Conservation (phyloP, 768 basidiomycete species). For the Wakefieldia striispora region DNA sequence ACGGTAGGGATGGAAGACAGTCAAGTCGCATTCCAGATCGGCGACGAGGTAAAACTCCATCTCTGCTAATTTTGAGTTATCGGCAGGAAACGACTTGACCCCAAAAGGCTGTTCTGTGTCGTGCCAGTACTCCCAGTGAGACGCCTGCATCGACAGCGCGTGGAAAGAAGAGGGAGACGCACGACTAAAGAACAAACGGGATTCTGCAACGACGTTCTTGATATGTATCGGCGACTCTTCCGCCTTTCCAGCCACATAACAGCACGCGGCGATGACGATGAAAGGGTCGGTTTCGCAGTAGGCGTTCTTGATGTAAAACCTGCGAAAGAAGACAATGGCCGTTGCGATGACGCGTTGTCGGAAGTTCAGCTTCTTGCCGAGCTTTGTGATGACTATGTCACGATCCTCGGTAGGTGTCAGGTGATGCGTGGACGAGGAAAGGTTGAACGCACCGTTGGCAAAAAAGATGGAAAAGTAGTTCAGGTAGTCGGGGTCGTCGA, state of each 20-base stretch:
- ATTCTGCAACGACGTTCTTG: constrained; percentile 86
- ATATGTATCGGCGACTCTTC: constrained; percentile 96
- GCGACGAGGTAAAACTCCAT: constrained; percentile 99
- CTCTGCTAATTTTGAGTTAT: constrained; percentile 91
- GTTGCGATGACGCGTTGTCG: constrained; percentile 93
- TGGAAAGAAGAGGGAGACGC: constrained; percentile 25
- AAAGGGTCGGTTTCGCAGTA: constrained; percentile 97
- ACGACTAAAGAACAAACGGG: constrained; percentile 74
- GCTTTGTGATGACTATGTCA: constrained; percentile 71
- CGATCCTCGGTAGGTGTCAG: too few species aligned
- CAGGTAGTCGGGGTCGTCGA: constrained; percentile 73
- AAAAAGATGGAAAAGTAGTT: constrained; percentile 88
- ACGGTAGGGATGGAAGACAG: constrained; percentile 93
- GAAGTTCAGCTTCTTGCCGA: constrained; percentile 79
- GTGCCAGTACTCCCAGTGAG: background rate
- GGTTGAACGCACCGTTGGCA: constrained; percentile 60
- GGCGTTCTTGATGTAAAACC: constrained; percentile 96
- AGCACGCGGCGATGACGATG: constrained; percentile 88
- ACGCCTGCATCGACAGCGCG: background rate
- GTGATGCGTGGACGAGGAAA: background rate
- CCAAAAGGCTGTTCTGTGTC: constrained; percentile 60
- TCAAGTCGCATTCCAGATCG: constrained; percentile 92
- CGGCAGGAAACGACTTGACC: constrained; percentile 77
- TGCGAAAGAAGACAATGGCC: constrained; percentile 89
- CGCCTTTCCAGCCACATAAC: constrained; percentile 95